Evolutionary conservation across 192 early-diverging fungal species (phyloP).

Genomic region (Coemansia sp.): DNA sequence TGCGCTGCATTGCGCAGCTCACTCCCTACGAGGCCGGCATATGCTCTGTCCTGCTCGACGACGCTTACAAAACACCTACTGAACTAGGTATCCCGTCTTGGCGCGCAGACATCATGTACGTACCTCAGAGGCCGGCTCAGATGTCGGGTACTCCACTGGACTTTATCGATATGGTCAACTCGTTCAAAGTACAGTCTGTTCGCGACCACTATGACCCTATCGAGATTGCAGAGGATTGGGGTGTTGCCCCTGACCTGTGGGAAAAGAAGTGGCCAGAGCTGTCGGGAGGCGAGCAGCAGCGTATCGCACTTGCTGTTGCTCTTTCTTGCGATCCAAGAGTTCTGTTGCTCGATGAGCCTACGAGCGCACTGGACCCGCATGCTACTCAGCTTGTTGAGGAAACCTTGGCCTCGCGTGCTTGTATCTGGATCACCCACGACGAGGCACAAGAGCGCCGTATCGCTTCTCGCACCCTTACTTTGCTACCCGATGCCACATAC

Average conservation of each 20-base stretch:
- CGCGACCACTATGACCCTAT: slow-evolving; percentile 60
- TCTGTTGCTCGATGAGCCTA: slow-evolving; percentile 85
- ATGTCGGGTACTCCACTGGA: slow-evolving; percentile 73
- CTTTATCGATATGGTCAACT: slow-evolving; percentile 59
- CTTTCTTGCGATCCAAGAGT: slow-evolving; percentile 72
- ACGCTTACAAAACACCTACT: slow-evolving; percentile 35
- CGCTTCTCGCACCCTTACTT: slow-evolving; percentile 37
- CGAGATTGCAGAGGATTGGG: slow-evolving; percentile 68
- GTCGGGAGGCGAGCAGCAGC: slow-evolving; percentile 86
- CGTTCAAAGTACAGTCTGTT: slow-evolving; percentile 53
- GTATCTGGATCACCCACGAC: slow-evolving; percentile 83
- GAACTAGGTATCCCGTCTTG: slow-evolving; percentile 67
- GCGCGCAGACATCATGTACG: slow-evolving; percentile 80
- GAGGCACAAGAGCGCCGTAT: slow-evolving; percentile 65
- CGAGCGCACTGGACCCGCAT: slow-evolving; percentile 77
- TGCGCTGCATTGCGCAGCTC: slow-evolving; percentile 79
- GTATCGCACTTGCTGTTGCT: slow-evolving; percentile 78
- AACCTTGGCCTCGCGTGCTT: slow-evolving; percentile 61
- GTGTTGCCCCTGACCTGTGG: slow-evolving; percentile 66
- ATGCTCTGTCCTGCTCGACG: slow-evolving; percentile 49
- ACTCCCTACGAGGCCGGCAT: slow-evolving; percentile 62
- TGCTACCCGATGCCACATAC: slow-evolving; percentile 34
- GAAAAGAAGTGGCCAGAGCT: slow-evolving; percentile 72
- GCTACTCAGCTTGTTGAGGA: slow-evolving; percentile 70
- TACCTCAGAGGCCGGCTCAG: slow-evolving; percentile 76